Evolutionary conservation across 148 eudicot species (phyloP), one percentile per base, ranked within the genome.

Genomic region (Fallopia convolvulus): DNA sequence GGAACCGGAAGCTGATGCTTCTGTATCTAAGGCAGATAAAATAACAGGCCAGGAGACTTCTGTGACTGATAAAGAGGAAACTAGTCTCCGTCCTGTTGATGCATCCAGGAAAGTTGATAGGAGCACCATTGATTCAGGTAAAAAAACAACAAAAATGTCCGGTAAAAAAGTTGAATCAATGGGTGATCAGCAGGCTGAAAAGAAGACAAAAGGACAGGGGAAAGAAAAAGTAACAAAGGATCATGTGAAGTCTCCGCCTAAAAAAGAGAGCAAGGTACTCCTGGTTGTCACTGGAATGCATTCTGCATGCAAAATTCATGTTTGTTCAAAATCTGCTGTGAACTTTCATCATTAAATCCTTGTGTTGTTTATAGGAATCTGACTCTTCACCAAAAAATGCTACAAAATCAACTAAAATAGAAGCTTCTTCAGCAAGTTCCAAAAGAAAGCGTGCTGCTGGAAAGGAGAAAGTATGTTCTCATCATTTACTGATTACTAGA

Each of bases 361-460:
- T 49, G 17, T 41, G 52, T 66, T 61, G 8, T 32, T 33, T 44
- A 52, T 55, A 91, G 99, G 90, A 90, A 63, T 74, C 77, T 42
- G 84, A 58, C 48, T 65, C 79, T 83, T 81, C 87, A 58, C 84
- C 85, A 11, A 84, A 79, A 82, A 77, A 86, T 74, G 76, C 85
- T 7, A 52, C 80, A 55, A 91, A 90, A 84, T 72, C 81, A 63
- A 76, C 71, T 55, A 90, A 90, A 86, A 86, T 77, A 74, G 89
- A 90, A 77, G 76, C 85, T 20, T 73, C 86, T 17, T 85, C 78
- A 78, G 78, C 77, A 15, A 83, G 79, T 80, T 82, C 94, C 72
- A 95, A 95, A 87, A 82, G 92, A 81, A 92, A 93, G 82, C 89
- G 82, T 14, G 74, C 86, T 40, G 76, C 88, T 21, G 78, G 70